These are phyloP conservation scores for Phycomyces nitens DNA, from an alignment of 192 early-diverging fungal genomes.

Conservation along the genomic window DNA sequence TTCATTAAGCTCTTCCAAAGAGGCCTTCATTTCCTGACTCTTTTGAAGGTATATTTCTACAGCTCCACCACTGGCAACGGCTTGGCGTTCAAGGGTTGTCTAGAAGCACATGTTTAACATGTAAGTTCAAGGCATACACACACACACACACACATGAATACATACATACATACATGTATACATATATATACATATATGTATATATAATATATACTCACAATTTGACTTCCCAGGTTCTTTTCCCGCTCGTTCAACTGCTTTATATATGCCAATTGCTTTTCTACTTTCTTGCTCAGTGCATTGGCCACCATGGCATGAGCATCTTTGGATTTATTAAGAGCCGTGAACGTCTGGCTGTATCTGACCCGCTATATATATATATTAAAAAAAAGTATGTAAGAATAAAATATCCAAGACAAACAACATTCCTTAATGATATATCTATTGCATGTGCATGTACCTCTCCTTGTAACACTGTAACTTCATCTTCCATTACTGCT, in stretches of 20 bases:
- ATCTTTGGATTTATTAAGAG: conserved; percentile 75
- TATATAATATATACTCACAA: conserved; percentile 26
- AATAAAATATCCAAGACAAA: not conserved
- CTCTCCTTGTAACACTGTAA: conserved; percentile 17
- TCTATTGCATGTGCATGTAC: not conserved
- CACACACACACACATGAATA: too few relatives aligned
- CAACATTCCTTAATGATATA: not conserved
- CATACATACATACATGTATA: too few relatives aligned
- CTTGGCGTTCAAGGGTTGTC: conserved; percentile 20
- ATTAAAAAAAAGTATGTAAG: not conserved
- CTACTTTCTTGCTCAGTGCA: conserved; percentile 74
- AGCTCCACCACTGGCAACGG: conserved; percentile 1
- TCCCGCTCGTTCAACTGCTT: conserved; percentile 79
- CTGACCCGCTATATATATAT: conserved; percentile 74
- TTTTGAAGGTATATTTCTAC: conserved; percentile 23
- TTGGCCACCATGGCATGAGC: conserved; percentile 64
- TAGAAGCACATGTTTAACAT: too few relatives aligned
- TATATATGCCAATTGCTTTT: conserved; percentile 87
- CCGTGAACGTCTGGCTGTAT: conserved; percentile 73
- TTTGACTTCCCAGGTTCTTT: conserved; percentile 54
- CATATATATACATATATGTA: not conserved
- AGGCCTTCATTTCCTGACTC: conserved; percentile 4
- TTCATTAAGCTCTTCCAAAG: conserved; percentile 52
- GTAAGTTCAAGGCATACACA: too few relatives aligned
- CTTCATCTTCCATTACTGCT: conserved; percentile 14